Evolutionary conservation across 2,329 filamentous ascomycete species (phyloP).

Genomic region (Venturia carpophila): DNA sequence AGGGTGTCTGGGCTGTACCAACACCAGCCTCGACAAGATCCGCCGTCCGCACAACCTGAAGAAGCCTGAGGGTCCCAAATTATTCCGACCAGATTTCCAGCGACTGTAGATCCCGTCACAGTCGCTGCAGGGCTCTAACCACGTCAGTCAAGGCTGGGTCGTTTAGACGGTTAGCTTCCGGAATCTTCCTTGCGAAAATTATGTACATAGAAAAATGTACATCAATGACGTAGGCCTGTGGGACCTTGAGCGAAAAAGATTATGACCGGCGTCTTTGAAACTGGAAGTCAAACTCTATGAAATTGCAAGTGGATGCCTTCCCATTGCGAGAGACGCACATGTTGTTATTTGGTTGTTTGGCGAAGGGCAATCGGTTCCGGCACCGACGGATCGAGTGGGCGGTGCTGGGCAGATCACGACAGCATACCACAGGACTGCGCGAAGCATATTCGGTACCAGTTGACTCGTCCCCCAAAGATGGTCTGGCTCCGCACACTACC

Average conservation of each 20-base stretch:
- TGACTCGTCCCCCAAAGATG: too few relatives aligned
- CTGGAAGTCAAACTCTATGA: not conserved
- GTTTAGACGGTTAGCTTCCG: not conserved
- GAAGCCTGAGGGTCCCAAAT: not conserved
- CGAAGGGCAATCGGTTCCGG: not conserved
- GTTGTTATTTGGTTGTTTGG: too few relatives aligned
- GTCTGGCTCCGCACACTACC: too few relatives aligned
- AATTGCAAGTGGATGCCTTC: too few relatives aligned
- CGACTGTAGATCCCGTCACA: not conserved
- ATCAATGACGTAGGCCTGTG: slow-evolving; percentile 7
- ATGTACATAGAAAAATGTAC: not conserved
- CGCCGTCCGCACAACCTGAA: not conserved
- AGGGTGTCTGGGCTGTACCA: too few relatives aligned
- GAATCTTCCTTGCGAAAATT: not conserved
- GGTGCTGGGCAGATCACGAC: too few relatives aligned
- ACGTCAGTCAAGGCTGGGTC: not conserved
- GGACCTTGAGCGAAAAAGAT: not conserved
- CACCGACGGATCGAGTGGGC: not conserved
- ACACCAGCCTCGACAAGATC: too few relatives aligned
- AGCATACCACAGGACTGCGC: too few relatives aligned
- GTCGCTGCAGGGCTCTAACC: not conserved
- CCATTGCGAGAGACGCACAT: too few relatives aligned
- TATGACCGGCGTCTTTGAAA: not conserved
- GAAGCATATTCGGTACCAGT: too few relatives aligned
- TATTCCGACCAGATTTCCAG: not conserved